phyloP scores from a whole-genome alignment of 2,329 filamentous ascomycete genomes.

The Beauveria caledonica region DNA sequence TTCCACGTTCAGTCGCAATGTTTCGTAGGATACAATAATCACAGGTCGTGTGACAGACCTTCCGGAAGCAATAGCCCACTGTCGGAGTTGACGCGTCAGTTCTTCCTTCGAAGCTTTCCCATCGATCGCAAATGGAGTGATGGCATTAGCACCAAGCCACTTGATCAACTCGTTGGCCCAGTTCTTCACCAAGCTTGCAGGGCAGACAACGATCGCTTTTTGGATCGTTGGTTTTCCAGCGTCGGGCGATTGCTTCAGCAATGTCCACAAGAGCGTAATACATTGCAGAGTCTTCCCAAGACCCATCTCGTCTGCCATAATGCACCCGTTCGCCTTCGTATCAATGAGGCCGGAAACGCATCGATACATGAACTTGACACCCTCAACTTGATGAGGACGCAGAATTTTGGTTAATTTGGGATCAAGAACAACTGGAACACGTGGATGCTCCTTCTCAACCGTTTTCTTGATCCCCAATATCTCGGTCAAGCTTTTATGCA shows the following conservation, averaged over 20 bases:
- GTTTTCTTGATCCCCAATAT: constrained; percentile 92
- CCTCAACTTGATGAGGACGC: constrained; percentile 93
- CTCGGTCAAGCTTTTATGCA: constrained; percentile 92
- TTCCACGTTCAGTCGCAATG: constrained; percentile 80
- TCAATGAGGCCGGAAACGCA: constrained; percentile 96
- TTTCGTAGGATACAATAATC: constrained; percentile 97
- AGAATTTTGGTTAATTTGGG: constrained; percentile 81
- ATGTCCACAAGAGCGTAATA: constrained; percentile 92
- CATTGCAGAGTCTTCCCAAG: constrained; percentile 96
- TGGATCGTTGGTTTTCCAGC: constrained; percentile 91
- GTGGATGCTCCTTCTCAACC: constrained; percentile 68
- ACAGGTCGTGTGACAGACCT: constrained; percentile 83
- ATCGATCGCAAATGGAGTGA: constrained; percentile 91
- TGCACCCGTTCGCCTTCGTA: constrained; percentile 87
- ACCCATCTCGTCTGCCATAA: constrained; percentile 99
- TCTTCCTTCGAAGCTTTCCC: constrained; percentile 95
- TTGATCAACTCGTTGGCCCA: constrained; percentile 97
- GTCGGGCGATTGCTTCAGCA: constrained; percentile 90
- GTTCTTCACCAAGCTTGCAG: constrained; percentile 91
- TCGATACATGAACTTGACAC: constrained; percentile 93
- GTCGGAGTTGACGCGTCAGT: constrained; percentile 77
- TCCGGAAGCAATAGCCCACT: constrained; percentile 92
- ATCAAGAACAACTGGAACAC: constrained; percentile 96
- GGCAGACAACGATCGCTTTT: constrained; percentile 94
- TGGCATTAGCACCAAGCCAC: constrained; percentile 88